These are phyloP conservation scores for Debaryomycetaceae sp. DNA, from an alignment of 1,139 yeast species.

Conservation along the genomic window DNA sequence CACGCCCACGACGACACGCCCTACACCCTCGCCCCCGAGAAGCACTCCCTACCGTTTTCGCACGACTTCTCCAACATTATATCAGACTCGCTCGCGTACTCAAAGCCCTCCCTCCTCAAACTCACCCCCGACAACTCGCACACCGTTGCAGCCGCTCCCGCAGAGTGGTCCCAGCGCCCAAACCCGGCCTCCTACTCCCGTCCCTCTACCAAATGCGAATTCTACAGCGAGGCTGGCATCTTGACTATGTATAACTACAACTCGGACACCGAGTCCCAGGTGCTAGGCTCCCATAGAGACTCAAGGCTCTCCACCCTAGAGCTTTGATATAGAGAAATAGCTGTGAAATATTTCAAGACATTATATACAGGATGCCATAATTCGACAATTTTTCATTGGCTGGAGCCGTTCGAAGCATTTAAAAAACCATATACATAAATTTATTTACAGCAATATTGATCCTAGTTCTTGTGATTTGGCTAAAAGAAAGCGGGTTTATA, in stretches of 20 bases:
- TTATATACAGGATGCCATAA: conserved; percentile 4
- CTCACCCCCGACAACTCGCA: not conserved
- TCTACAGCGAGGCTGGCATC: conserved; percentile 5
- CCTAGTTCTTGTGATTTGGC: not conserved
- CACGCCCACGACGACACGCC: not conserved
- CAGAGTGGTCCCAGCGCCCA: not conserved
- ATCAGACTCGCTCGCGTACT: not conserved
- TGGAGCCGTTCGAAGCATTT: conserved; percentile 1
- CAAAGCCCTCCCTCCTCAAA: not conserved
- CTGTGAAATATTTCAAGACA: not conserved
- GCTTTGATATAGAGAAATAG: not conserved
- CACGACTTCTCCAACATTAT: not conserved
- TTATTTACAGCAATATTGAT: not conserved
- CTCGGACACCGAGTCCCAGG: conserved; percentile 4
- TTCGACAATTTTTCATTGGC: conserved; percentile 8
- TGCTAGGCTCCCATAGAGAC: not conserved
- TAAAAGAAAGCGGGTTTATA: not conserved
- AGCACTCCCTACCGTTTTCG: not conserved
- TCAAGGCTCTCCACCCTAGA: not conserved
- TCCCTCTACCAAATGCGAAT: conserved; percentile 2
- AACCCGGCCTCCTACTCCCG: not conserved
- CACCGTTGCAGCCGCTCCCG: not conserved
- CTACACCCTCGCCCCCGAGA: not conserved
- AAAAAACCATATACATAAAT: conserved; percentile 1
- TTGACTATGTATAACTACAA: conserved; percentile 6